Base-by-base conservation (phyloP, 441 rosid species). In the Isatis lusitanica region DNA sequence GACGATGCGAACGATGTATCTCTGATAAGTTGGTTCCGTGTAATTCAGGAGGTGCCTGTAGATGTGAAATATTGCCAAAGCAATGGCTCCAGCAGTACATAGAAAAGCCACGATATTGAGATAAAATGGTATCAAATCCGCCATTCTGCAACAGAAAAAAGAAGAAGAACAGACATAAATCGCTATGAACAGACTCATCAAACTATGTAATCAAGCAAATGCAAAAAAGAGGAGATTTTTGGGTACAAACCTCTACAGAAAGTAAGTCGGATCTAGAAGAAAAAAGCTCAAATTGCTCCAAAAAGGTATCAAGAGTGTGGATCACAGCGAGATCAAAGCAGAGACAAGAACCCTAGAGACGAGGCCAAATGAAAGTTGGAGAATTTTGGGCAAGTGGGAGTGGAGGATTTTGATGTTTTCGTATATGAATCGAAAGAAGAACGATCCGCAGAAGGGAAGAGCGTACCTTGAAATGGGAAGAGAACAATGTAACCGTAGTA, bases 11-110 rank as follows among this genome's bases (percentile, higher is more conserved):
- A 94, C 98, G 8, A 90, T 90, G 62, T 70, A 94, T 90, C 97
- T 85, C 90, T 94, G 98, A 63, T 89, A 95, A 76, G 90, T 92
- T 53, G 98, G 98, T 64, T 93, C 98, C 0, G 98, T 93, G 82
- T 95, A 92, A 83, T 95, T 95, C 72, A 88, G 33, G n/a, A 95
- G 90, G 58, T 95, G 99, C 78, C 88, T 82, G 78, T 93, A 95
- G 51, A 95, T 91, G 76, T 95, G 98, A 42, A 80, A 75, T 63
- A 91, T 71, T 0, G 97, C 97, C 84, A 91, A 77, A 24, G 82
- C 78, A 68, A 88, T 88, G 55, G 99, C 94, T 73, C 90, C 96
- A 63, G 21, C 78, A 47, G 90, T 82, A 81, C 97, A 95, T 4
- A 89, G 12, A 76, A 93, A 88, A 0, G 99, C 97, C 47, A 91